phyloP scores from a whole-genome alignment of 306 rosid genomes.

The Abrus pulchellus region DNA sequence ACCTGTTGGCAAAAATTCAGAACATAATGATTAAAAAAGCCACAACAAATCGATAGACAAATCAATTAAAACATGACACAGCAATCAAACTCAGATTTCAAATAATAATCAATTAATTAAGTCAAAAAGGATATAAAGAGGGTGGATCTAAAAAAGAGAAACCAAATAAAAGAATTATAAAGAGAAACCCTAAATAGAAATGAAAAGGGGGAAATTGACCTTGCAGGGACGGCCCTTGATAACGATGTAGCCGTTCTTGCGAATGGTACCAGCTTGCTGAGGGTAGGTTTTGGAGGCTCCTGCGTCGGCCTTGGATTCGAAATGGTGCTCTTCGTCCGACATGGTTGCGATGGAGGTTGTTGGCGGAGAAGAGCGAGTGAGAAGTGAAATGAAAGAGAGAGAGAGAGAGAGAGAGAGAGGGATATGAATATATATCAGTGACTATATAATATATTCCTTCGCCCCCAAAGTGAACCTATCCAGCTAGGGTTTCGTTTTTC shows the following conservation, averaged over 20 bases:
- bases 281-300: slow-evolving; percentile 86
- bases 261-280: slow-evolving; percentile 86
- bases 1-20: slow-evolving; percentile 37
- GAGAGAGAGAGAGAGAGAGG: no score
- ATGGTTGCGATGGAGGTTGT: slow-evolving; percentile 16
- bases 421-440: no score
- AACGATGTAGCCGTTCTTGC: slow-evolving; percentile 80
- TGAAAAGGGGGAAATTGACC: slow-evolving; percentile 37
- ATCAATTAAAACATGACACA: not conserved
- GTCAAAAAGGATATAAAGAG: not conserved
- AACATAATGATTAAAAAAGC: not conserved
- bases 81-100: not conserved
- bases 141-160: slow-evolving; percentile 9
- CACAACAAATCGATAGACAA: not conserved
- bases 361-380: not conserved
- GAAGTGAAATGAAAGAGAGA: not conserved
- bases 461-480: not conserved
- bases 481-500: slow-evolving; percentile 49
- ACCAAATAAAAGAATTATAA: not conserved
- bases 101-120: not conserved
- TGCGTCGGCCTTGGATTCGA: slow-evolving; percentile 82
- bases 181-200: not conserved
- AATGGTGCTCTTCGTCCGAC: slow-evolving; percentile 87
- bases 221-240: slow-evolving; percentile 81
- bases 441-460: not conserved